A percentile compares a stretch with the other conserved stretches of the same genome.
Conservation (phyloP, 768 basidiomycete genomes). For the Bullera alba region DNA sequence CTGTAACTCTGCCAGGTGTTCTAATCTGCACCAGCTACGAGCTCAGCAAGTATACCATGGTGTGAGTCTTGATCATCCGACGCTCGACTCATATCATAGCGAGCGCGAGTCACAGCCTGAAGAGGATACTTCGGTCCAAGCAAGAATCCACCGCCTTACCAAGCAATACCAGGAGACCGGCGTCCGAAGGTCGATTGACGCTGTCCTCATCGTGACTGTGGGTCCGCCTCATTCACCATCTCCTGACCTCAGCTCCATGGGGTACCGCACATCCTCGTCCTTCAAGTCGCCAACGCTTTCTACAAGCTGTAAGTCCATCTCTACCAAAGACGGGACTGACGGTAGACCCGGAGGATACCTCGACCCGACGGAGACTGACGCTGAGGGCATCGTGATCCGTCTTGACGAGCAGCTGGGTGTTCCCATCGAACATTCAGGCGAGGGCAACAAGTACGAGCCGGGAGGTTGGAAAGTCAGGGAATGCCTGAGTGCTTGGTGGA, state of each 20-base stretch:
- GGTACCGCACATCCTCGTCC: conserved; percentile 93
- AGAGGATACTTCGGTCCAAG: conserved; percentile 92
- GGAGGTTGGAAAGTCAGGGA: conserved; percentile 94
- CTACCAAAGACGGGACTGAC: background rate
- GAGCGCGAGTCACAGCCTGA: conserved; percentile 95
- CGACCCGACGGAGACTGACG: conserved; percentile 89
- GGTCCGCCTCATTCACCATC: background rate
- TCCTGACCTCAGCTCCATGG: conserved; percentile 54
- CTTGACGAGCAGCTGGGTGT: conserved; percentile 77
- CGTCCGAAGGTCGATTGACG: conserved; percentile 88
- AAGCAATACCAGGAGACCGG: conserved; percentile 95
- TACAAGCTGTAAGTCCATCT: conserved; percentile 76
- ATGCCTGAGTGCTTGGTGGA: conserved; percentile 96
- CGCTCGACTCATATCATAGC: conserved; percentile 47
- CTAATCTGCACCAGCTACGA: too few species aligned
- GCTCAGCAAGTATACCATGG: conserved; percentile 8
- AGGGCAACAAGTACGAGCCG: conserved; percentile 3
- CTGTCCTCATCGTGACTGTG: conserved; percentile 40
- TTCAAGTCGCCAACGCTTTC: conserved; percentile 97
- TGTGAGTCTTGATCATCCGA: conserved; percentile 5
- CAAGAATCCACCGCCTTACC: conserved; percentile 85
- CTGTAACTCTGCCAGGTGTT: too few species aligned
- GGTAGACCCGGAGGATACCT: conserved; percentile 93
- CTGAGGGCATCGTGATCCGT: conserved; percentile 78
- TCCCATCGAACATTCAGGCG: conserved; percentile 54